Evolutionary conservation across 352 stramenopile genomes (phyloP), one percentile per base, ranked within the genome.

Genomic region (Elongisporangium senticosum): DNA sequence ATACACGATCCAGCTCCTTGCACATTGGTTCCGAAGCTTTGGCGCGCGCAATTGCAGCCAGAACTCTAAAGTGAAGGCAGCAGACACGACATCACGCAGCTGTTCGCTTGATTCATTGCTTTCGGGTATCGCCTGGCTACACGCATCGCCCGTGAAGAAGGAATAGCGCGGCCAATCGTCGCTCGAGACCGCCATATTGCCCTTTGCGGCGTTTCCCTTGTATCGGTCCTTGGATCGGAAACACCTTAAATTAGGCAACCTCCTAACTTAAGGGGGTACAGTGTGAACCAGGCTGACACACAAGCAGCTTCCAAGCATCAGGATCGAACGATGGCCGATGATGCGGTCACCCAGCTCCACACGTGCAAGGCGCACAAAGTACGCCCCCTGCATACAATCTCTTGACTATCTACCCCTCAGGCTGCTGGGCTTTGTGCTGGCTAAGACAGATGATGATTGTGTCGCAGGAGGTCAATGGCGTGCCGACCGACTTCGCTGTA

Each of bases 401-500:
- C 8, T 43, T 2, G n/a, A n/a, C n/a, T n/a, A n/a, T n/a, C n/a
- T n/a, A n/a, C n/a, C 23, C 23, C 23, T 26, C 23, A 5, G 33
- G 3, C 33, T 14, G 13, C 33, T 10, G 13, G 33, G 8, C 33
- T 43, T 43, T 43, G 33, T 43, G 13, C 8, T 17, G 8, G 4
- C 8, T 39, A 6, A 39, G n/a, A n/a, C n/a, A 39, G 28, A 2
- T 39, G 10, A 39, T 39, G 28, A 39, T 13, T 39, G 28, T 43
- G 33, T 43, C 24, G 52, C 54, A 95, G 85, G 75, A 76, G 7
- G 90, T 95, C 59, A 89, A 93, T 62, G 81, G 79, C 26, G 55
- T 88, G 4, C 59, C 67, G 43, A 95, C 85, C 6, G 76, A 91
- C 43, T 58, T 95, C 24, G 79, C 77, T 26, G 68, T 95, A 40